phyloP scores from a whole-genome alignment of 139 green algal genomes.

The Dunaliella sp. region DNA sequence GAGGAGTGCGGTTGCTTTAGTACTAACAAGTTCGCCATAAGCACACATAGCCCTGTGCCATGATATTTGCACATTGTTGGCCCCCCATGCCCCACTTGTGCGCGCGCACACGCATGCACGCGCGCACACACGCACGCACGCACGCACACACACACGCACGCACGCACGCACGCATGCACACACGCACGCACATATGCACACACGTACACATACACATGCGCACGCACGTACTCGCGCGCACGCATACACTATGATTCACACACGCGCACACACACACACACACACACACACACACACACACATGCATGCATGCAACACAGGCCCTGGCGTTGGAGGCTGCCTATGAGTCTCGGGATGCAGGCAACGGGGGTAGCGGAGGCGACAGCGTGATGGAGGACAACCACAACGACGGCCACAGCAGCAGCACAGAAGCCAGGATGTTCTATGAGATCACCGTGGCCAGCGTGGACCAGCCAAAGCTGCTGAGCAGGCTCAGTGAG shows the following conservation, averaged over 20 bases:
- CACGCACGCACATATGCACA: too few species aligned
- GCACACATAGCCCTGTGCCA: too few species aligned
- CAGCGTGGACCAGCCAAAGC: conserved; percentile 87
- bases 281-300: background rate
- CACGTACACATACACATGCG: background rate
- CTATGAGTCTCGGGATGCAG: background rate
- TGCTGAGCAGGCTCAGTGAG: conserved; percentile 84
- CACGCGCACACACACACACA: background rate
- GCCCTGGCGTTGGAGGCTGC: conserved; percentile 71
- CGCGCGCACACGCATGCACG: too few species aligned
- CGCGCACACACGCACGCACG: too few species aligned
- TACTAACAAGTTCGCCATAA: too few species aligned
- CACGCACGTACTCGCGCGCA: background rate
- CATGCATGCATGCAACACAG: conserved; percentile 33
- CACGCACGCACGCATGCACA: too few species aligned
- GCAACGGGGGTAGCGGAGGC: background rate
- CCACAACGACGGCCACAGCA: conserved; percentile 7
- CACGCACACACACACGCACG: too few species aligned
- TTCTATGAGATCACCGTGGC: conserved; percentile 93
- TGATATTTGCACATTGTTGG: too few species aligned
- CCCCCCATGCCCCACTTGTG: too few species aligned
- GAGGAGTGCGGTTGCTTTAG: too few species aligned
- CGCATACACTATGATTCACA: background rate
- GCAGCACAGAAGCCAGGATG: conserved; percentile 23
- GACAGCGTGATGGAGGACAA: conserved; percentile 10